Evolutionary conservation across 768 basidiomycete genomes (phyloP), one percentile per base, ranked within the genome.

Genomic region (Termitomyces sp.): DNA sequence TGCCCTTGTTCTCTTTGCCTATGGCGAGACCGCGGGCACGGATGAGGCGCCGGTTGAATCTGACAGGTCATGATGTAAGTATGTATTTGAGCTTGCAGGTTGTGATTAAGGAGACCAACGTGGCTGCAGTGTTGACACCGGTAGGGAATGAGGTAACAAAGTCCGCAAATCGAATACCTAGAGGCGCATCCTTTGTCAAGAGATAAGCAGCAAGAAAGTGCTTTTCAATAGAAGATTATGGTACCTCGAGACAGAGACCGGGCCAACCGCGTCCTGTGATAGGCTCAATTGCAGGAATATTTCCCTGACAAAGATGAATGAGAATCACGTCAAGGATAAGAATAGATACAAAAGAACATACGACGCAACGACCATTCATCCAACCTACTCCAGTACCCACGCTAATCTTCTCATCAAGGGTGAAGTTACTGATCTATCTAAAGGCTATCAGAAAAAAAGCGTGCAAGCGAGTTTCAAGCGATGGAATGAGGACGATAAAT

Each of bases 111-210:
- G 43, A 31, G 25, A 72, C 83, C 62, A 68, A 93, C 78, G 94
- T 91, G 6, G 91, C 77, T 5, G 91, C 95, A 0, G 84, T 76
- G 51, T 89, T 93, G 60, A 97, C 75, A 0, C 84, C 89, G n/a
- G 93, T 79, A 0, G 95, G 94, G 73, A 94, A 95, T 0, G 82
- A 82, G 3, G 87, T 88, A 6, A 84, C 83, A 32, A 79, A 83
- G 65, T 94, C 88, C 0, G 83, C 81, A 59, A 78, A 74, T 43
- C 94, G 87, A 18, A 95, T 83, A 3, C 93, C 93, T 0, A 91
- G 75, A 3, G 90, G 90, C 20, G 85, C 84, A 59, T 89, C 85
- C 78, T 85, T 22, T 13, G 25, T 5, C 22, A 18, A 44, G 9
- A 33, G 5, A 6, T 55, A 18, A 55, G 33, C 3, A 23, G 22